phyloP scores from a whole-genome alignment of 257 asterid genomes.

The Oldenlandia corymbosa region DNA sequence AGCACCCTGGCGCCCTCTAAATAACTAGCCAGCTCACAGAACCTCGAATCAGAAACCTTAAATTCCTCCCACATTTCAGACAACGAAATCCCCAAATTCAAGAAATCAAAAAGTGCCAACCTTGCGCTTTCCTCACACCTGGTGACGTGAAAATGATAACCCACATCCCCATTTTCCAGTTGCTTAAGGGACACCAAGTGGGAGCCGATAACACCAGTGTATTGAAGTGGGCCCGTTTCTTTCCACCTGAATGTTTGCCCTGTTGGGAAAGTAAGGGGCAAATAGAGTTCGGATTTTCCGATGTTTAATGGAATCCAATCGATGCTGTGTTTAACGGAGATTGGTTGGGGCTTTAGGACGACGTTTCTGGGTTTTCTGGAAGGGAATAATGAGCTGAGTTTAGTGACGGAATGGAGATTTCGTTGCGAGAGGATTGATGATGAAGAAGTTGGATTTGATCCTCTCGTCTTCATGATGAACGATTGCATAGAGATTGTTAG shows the following conservation, averaged over 20 bases:
- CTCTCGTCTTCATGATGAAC: slow-evolving; percentile 23
- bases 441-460: neutral
- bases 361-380: slow-evolving; percentile 31
- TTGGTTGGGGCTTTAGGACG: slow-evolving; percentile 31
- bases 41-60: slow-evolving; percentile 65
- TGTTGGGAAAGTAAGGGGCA: slow-evolving; percentile 94
- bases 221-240: slow-evolving; percentile 65
- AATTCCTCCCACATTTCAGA: slow-evolving; percentile 66
- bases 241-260: slow-evolving; percentile 97
- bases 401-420: slow-evolving; percentile 9
- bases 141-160: slow-evolving; percentile 46
- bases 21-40: slow-evolving; percentile 58
- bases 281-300: slow-evolving; percentile 62
- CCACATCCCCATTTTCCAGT: slow-evolving; percentile 49
- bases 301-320: slow-evolving; percentile 58
- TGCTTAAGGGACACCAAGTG: slow-evolving; percentile 78
- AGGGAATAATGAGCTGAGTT: slow-evolving; percentile 5
- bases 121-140: slow-evolving; percentile 33
- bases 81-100: slow-evolving; percentile 68
- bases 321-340: slow-evolving; percentile 24
- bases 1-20: slow-evolving; percentile 90
- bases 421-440: slow-evolving; percentile 7
- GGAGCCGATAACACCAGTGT: slow-evolving; percentile 68
- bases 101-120: slow-evolving; percentile 53
- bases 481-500: too few species aligned